Conservation (phyloP, 768 basidiomycete species). For the Tricholoma furcatifolium region DNA sequence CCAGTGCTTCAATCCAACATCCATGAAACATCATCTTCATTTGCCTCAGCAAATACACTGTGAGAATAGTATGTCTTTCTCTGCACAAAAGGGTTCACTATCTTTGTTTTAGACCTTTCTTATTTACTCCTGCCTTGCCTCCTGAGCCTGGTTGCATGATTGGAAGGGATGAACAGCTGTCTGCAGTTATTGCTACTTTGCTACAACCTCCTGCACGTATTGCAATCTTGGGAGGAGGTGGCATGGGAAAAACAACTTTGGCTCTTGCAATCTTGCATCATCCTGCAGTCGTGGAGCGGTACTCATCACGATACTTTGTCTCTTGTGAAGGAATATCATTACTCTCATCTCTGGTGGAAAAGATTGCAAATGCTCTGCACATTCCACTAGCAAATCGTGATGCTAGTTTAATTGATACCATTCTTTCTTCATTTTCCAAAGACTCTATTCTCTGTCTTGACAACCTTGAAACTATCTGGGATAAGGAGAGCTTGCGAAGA, state of each 20-base stretch:
- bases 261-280: background rate
- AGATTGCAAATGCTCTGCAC: conserved; percentile 2
- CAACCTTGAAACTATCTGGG: too few relatives aligned
- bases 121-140: background rate
- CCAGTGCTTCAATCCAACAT: too few relatives aligned
- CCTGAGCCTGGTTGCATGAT: background rate
- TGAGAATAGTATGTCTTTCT: too few relatives aligned
- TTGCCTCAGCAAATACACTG: too few relatives aligned
- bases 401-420: background rate
- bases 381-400: conserved; percentile 1
- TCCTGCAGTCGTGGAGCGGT: background rate
- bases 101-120: too few relatives aligned
- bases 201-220: background rate
- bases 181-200: background rate
- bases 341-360: background rate
- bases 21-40: too few relatives aligned
- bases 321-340: conserved; percentile 4
- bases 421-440: background rate
- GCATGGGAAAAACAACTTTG: background rate
- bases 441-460: too few relatives aligned
- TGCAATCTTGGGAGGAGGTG: conserved; percentile 3
- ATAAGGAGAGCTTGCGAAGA: too few relatives aligned
- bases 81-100: too few relatives aligned
- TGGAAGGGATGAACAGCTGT: conserved; percentile 3
- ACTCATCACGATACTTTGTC: conserved; percentile 7